phyloP scores from a whole-genome alignment of 371 early-diverging fungal species.

The Nosema granulosis region DNA sequence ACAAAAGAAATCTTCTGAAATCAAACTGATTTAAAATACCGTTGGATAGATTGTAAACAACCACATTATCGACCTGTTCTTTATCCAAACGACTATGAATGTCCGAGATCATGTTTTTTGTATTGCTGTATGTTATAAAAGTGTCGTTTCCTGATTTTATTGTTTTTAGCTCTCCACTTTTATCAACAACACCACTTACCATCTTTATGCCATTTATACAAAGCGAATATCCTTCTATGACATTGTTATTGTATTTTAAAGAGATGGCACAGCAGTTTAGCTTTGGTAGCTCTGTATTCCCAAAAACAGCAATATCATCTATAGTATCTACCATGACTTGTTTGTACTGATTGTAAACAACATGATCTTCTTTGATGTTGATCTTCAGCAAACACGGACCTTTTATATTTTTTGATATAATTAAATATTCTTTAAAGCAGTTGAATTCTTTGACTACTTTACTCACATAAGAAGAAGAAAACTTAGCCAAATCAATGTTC shows the following conservation, averaged over 20 bases:
- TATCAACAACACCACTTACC: not conserved
- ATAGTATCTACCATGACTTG: conserved; percentile 24
- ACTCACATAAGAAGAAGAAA: conserved; percentile 40
- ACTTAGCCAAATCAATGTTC: conserved; percentile 19
- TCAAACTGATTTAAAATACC: conserved; percentile 10
- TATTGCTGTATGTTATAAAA: not conserved
- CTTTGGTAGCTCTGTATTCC: conserved; percentile 19
- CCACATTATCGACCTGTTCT: conserved; percentile 40
- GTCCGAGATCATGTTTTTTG: conserved; percentile 7
- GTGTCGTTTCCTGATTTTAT: not conserved
- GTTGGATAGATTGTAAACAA: conserved; percentile 48
- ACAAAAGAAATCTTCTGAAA: conserved; percentile 33
- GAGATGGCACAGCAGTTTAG: conserved; percentile 40
- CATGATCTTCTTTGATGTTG: conserved; percentile 8
- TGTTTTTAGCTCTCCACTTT: not conserved
- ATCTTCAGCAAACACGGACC: conserved; percentile 59
- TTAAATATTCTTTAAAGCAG: conserved; percentile 62
- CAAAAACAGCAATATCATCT: conserved; percentile 41
- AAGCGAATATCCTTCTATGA: conserved; percentile 16
- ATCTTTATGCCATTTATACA: conserved; percentile 19
- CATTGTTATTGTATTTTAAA: conserved; percentile 11
- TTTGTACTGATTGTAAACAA: conserved; percentile 2
- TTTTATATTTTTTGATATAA: conserved; percentile 63
- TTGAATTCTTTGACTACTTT: conserved; percentile 56
- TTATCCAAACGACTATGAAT: conserved; percentile 29